A percentile compares a stretch with the other conserved stretches of the same genome.
Evolutionary conservation across 768 basidiomycete species (phyloP).

Genomic region (Tephrocybe sp.): DNA sequence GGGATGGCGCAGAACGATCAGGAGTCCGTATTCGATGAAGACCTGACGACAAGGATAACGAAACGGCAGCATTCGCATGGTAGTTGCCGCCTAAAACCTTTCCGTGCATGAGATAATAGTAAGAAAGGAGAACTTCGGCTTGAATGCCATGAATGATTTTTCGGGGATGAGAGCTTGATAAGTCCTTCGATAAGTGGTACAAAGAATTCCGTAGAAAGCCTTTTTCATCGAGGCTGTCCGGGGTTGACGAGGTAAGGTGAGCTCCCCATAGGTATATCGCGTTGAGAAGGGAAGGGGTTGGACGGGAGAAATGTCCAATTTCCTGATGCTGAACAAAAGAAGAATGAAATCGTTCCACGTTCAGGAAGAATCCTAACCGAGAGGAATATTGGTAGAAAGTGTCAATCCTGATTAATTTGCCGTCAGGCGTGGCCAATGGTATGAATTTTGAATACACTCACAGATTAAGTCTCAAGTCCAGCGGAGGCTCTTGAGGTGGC

Average conservation of each 20-base stretch:
- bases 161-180: slow-evolving; percentile 40
- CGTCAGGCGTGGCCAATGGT: not conserved
- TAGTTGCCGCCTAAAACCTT: slow-evolving; percentile 49
- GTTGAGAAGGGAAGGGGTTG: slow-evolving; percentile 36
- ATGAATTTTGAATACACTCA: slow-evolving; percentile 2
- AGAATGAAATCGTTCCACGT: slow-evolving; percentile 41
- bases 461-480: slow-evolving; percentile 14
- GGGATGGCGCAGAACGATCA: not conserved
- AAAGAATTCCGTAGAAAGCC: slow-evolving; percentile 38
- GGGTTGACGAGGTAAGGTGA: slow-evolving; percentile 26
- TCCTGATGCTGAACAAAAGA: slow-evolving; percentile 28
- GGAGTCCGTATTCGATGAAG: slow-evolving; percentile 33
- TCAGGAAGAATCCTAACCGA: slow-evolving; percentile 55
- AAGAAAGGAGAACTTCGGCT: slow-evolving; percentile 51
- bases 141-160: slow-evolving; percentile 44
- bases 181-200: slow-evolving; percentile 33
- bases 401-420: slow-evolving; percentile 21
- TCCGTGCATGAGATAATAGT: slow-evolving; percentile 49
- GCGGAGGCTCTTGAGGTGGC: slow-evolving; percentile 10
- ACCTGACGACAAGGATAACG: slow-evolving; percentile 34
- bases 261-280: slow-evolving; percentile 38
- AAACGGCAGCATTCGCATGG: slow-evolving; percentile 46
- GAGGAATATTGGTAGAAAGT: slow-evolving; percentile 41
- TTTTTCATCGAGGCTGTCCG: slow-evolving; percentile 27
- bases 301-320: slow-evolving; percentile 29